A percentile compares a stretch with the other conserved stretches of the same genome.
Conservation (phyloP, 78 protist species). For the Dictyostelium intermedium region DNA sequence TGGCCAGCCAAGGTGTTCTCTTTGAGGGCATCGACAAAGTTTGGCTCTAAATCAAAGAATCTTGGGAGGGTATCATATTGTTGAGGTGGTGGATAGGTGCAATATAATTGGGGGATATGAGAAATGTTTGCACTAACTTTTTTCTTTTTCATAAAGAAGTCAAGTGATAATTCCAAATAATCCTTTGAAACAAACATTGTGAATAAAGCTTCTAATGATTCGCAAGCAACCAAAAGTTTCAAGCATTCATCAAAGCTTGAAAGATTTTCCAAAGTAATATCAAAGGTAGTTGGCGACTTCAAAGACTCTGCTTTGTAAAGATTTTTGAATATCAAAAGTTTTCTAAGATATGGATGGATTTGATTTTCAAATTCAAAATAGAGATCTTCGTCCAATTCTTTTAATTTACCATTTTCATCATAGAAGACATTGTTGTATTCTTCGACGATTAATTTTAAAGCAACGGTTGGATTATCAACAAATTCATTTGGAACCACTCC, state of each 20-base stretch:
- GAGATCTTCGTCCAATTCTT: neutral
- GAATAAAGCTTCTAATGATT: neutral
- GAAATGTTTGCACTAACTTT: neutral
- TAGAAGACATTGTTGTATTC: neutral
- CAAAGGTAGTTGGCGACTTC: neutral
- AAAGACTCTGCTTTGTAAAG: neutral
- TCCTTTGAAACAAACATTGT: neutral
- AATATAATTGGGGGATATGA: neutral
- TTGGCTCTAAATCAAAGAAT: slow-evolving; percentile 1
- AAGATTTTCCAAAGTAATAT: neutral
- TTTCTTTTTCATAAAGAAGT: neutral
- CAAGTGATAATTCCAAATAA: neutral
- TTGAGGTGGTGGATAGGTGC: slow-evolving; percentile 52
- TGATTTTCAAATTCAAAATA: slow-evolving; percentile 13
- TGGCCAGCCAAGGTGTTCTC: neutral
- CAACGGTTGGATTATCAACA: neutral
- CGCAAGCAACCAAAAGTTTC: neutral
- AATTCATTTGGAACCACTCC: neutral
- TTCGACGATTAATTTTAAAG: neutral
- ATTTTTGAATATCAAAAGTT: slow-evolving; percentile 20
- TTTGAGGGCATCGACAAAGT: neutral
- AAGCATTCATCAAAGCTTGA: neutral
- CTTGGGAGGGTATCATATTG: neutral
- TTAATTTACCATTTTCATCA: neutral
- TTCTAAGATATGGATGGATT: slow-evolving; percentile 44